Evolutionary conservation across 805 yeast genomes (phyloP).

Genomic region (Cyberlindnera bimundalis): DNA sequence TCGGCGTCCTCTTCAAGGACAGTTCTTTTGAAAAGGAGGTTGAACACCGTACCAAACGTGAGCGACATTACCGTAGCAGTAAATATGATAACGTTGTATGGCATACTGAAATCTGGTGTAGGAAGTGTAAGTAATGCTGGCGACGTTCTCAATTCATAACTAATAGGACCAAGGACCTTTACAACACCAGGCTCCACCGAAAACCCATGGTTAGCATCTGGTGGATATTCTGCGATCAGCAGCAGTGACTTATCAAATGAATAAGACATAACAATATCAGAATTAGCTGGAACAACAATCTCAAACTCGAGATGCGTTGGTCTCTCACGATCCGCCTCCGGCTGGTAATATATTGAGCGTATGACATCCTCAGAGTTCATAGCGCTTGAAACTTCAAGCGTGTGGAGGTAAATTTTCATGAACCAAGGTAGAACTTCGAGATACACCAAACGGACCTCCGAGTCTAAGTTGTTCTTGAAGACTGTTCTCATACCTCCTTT

Average conservation of each 20-base stretch:
- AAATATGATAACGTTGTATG: constrained; percentile 91
- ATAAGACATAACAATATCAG: constrained; percentile 60
- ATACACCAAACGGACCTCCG: constrained; percentile 51
- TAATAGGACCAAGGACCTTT: constrained; percentile 43
- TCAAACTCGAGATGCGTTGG: constrained; percentile 81
- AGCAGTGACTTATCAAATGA: constrained; percentile 86
- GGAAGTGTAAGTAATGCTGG: constrained; percentile 85
- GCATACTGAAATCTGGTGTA: constrained; percentile 98
- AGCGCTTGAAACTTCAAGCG: constrained; percentile 40
- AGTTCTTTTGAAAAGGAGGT: constrained; percentile 67
- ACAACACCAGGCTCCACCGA: constrained; percentile 89
- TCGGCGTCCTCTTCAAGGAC: constrained; percentile 65
- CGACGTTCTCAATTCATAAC: constrained; percentile 69
- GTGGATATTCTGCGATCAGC: constrained; percentile 91
- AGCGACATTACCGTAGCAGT: constrained; percentile 93
- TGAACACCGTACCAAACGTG: constrained; percentile 83
- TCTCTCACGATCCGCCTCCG: constrained; percentile 75
- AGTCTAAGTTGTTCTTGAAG: constrained; percentile 60
- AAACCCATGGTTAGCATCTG: constrained; percentile 98
- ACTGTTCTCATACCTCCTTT: constrained; percentile 84
- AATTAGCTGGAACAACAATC: constrained; percentile 59
- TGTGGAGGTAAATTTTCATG: constrained; percentile 76
- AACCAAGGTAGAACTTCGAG: constrained; percentile 93
- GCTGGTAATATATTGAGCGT: constrained; percentile 56
- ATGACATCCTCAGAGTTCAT: constrained; percentile 36